These are phyloP conservation scores for Neospermospora avenae DNA, from an alignment of 2,329 filamentous ascomycete genomes.

Conservation along the genomic window DNA sequence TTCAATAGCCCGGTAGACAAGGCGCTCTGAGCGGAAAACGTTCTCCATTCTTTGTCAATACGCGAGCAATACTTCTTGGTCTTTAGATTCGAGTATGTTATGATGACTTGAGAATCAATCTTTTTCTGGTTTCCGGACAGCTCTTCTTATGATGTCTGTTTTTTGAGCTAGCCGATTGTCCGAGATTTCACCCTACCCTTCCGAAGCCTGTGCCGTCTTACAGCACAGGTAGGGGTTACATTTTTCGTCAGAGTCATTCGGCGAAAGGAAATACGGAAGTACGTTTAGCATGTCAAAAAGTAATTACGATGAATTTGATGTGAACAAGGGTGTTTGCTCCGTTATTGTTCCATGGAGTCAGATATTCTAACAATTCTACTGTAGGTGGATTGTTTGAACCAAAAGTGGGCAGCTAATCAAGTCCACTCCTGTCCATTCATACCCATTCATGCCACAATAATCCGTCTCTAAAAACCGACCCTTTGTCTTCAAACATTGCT, in stretches of 20 bases:
- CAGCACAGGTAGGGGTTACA: not conserved
- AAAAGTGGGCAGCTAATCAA: not conserved
- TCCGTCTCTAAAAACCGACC: not conserved
- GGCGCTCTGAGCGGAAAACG: constrained; percentile 38
- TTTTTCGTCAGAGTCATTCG: not conserved
- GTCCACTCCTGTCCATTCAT: not conserved
- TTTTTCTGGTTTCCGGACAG: not conserved
- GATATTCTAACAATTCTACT: too few species aligned
- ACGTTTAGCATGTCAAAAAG: too few species aligned
- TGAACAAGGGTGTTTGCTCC: too few species aligned
- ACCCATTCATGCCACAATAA: constrained; percentile 10
- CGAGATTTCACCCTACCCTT: not conserved
- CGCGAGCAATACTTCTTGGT: not conserved
- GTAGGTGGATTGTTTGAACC: too few species aligned
- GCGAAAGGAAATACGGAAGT: not conserved
- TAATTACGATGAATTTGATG: too few species aligned
- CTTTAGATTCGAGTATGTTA: not conserved
- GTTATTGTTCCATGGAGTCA: too few species aligned
- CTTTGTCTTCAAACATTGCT: constrained; percentile 30
- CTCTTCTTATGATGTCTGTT: not conserved
- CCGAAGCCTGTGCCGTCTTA: not conserved
- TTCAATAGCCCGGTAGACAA: constrained; percentile 39
- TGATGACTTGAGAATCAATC: not conserved
- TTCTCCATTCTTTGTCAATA: not conserved
- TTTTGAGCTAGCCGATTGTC: not conserved